Base-by-base conservation (phyloP, 257 asterid genomes). In the Forsythia suspensa region DNA sequence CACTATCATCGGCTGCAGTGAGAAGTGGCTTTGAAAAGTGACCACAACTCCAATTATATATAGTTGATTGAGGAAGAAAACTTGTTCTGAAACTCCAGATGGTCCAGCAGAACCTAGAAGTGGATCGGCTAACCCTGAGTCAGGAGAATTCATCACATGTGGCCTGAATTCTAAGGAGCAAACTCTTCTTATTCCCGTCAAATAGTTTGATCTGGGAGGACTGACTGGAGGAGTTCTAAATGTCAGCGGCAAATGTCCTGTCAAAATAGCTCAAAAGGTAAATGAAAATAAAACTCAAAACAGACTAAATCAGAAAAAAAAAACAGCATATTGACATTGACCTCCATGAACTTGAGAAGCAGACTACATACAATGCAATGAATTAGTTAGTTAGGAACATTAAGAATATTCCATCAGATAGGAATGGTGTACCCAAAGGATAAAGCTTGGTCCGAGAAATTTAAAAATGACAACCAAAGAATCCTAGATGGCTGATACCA, bases 151-250 rank as follows among this genome's bases (percentile, higher is more conserved):
- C 87, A 94, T 86, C 77, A 92, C 75, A 85, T 92, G 96, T 21
- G 99, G 99, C 84, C 99, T 87, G 80, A 96, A 96, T 80, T 96
- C 99, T 82, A 96, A 88, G 77, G 99, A 96, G 85, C 88, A 94
- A 48, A 96, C 99, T 87, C 99, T 96, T 76, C 99, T 90, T 81
- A 96, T 89, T 80, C 97, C 96, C 59, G 96, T 90, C 90, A 92
- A 74, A 87, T 91, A 92, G 83, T 94, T 96, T 70, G 99, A 91
- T 72, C 97, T 90, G 46, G 98, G 99, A 71, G 99, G 99, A 86
- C 99, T 96, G 80, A 96, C 98, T 52, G 99, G 99, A 83, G 99
- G 99, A 1, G 99, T 96, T 86, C 97, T 92, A 83, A 96, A 96
- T 71, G 99, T 87, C 80, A 92, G 85, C 21, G 97, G 96, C 87